Evolutionary conservation across 345 rosid genomes (phyloP).

Genomic region (Microcos paniculata): DNA sequence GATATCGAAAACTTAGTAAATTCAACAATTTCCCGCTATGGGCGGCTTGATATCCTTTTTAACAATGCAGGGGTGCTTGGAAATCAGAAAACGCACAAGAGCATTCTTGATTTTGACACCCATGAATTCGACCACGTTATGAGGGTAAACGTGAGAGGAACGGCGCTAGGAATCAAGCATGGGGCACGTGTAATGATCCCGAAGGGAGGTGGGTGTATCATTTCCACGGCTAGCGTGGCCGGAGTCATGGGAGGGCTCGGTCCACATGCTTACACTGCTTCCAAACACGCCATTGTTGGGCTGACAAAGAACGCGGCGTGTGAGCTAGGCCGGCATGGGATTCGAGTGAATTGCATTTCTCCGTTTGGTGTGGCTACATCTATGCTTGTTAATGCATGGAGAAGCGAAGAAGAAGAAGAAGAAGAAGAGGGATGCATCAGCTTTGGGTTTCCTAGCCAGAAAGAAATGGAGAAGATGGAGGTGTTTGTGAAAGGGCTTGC

Average conservation of each 20-base stretch:
- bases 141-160: slow-evolving; percentile 65
- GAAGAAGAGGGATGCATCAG: not conserved
- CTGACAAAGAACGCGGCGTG: slow-evolving; percentile 8
- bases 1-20: slow-evolving; percentile 55
- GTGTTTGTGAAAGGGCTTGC: not conserved
- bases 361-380: slow-evolving; percentile 9
- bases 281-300: slow-evolving; percentile 21
- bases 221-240: slow-evolving; percentile 10
- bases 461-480: not conserved
- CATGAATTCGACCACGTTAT: slow-evolving; percentile 65
- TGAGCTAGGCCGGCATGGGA: slow-evolving; percentile 19
- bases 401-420: not conserved
- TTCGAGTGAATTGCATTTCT: slow-evolving; percentile 23
- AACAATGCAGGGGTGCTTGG: slow-evolving; percentile 85
- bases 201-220: not conserved
- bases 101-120: slow-evolving; percentile 59
- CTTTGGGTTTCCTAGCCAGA: not conserved
- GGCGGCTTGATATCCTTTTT: slow-evolving; percentile 59
- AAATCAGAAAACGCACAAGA: slow-evolving; percentile 55
- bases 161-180: slow-evolving; percentile 33
- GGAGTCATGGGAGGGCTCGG: not conserved
- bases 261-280: not conserved
- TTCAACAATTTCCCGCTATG: slow-evolving; percentile 47
- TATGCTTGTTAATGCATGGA: not conserved
- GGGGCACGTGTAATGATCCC: slow-evolving; percentile 19